Percentiles rank a stretch among this genome's conserved stretches.
These are phyloP conservation scores for Claviceps maximensis DNA, from an alignment of 2,329 filamentous ascomycete species.

Conservation along the genomic window DNA sequence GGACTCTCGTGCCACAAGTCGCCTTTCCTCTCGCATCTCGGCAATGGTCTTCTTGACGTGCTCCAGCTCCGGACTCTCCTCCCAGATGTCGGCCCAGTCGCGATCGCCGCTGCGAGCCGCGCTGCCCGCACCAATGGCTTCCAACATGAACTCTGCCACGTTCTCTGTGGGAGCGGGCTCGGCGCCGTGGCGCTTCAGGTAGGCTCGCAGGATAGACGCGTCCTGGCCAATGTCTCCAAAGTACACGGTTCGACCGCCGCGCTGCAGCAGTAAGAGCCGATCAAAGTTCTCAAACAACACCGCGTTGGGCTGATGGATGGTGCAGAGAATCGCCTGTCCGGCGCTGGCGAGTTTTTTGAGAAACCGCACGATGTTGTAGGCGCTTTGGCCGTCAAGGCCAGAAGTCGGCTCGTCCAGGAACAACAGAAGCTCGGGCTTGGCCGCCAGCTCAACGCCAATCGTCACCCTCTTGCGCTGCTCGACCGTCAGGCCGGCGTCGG, in stretches of 20 bases:
- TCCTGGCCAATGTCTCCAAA: constrained; percentile 75
- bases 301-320: constrained; percentile 81
- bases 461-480: constrained; percentile 66
- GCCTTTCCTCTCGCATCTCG: constrained; percentile 50
- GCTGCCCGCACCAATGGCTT: constrained; percentile 67
- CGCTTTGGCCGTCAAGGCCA: constrained; percentile 48
- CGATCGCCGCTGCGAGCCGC: constrained; percentile 56
- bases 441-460: constrained; percentile 79
- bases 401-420: constrained; percentile 72
- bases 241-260: constrained; percentile 71
- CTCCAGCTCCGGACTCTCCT: constrained; percentile 55
- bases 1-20: constrained; percentile 23
- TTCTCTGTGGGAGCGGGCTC: constrained; percentile 42
- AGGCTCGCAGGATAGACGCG: constrained; percentile 54
- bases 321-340: constrained; percentile 80
- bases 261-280: constrained; percentile 62
- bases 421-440: constrained; percentile 62
- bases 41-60: constrained; percentile 53
- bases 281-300: constrained; percentile 83
- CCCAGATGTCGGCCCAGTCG: constrained; percentile 75
- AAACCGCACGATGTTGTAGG: constrained; percentile 67
- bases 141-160: constrained; percentile 70
- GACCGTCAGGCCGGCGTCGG: constrained; percentile 57
- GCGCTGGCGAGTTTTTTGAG: constrained; percentile 64
- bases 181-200: constrained; percentile 47